Evolutionary conservation across 148 eudicot species (phyloP).

Genomic region (Euryodendron excelsum): DNA sequence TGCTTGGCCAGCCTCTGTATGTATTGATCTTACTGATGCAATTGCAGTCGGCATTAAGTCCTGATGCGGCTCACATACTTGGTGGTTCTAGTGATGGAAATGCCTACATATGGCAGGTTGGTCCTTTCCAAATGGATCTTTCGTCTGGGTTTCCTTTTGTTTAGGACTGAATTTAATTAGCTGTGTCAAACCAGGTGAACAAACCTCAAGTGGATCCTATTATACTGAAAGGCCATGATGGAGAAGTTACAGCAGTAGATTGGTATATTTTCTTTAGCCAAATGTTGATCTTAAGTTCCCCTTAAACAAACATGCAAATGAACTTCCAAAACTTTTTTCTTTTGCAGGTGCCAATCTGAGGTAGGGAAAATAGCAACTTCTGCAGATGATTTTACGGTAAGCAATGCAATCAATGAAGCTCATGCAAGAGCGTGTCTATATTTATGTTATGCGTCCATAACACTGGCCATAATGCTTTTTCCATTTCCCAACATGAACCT

Average conservation of each 20-base stretch:
- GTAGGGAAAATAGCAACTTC: conserved; percentile 81
- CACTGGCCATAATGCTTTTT: not conserved
- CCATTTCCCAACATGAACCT: not conserved
- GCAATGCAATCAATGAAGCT: conserved; percentile 14
- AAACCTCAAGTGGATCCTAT: conserved; percentile 65
- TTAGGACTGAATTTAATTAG: not conserved
- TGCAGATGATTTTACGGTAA: conserved; percentile 90
- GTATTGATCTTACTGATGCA: conserved; percentile 14
- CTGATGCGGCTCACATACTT: conserved; percentile 83
- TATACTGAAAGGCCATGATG: conserved; percentile 61
- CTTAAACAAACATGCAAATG: not conserved
- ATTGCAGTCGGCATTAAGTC: conserved; percentile 78
- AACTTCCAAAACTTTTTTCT: conserved; percentile 11
- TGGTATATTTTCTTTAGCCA: conserved; percentile 47
- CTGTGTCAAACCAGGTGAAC: conserved; percentile 51
- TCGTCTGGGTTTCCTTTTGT: conserved; percentile 5
- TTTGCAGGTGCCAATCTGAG: conserved; percentile 66
- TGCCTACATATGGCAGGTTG: conserved; percentile 94
- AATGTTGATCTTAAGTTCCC: not conserved
- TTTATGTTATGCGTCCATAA: not conserved
- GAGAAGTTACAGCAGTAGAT: conserved; percentile 88
- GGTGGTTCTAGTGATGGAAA: conserved; percentile 87
- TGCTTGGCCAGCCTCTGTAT: not conserved
- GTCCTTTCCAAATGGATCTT: conserved; percentile 3
- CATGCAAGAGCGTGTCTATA: not conserved